A percentile compares a stretch with the other conserved stretches of the same genome.
These are phyloP conservation scores for Globisporangium barbulae DNA, from an alignment of 352 stramenopile species.

Conservation along the genomic window DNA sequence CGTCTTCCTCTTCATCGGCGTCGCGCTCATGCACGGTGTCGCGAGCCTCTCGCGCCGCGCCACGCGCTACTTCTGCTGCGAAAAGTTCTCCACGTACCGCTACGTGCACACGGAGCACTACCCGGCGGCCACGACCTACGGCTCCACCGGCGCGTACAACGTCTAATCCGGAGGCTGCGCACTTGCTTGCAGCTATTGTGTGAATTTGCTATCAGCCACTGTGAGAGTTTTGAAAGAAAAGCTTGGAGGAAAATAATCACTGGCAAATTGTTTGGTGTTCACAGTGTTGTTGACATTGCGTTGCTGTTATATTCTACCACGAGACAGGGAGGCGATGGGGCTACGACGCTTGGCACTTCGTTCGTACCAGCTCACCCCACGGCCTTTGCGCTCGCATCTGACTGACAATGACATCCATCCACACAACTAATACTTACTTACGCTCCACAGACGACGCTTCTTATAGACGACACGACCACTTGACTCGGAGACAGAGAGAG, in stretches of 20 bases:
- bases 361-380: constrained; percentile 11
- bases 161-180: background rate
- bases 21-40: constrained; percentile 51
- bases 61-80: constrained; percentile 69
- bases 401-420: background rate
- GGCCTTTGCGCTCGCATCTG: background rate
- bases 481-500: background rate
- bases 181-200: background rate
- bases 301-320: constrained; percentile 12
- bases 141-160: constrained; percentile 23
- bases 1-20: constrained; percentile 46
- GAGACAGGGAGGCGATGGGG: background rate
- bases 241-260: background rate
- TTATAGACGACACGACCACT: constrained; percentile 2
- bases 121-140: constrained; percentile 29
- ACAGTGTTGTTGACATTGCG: constrained; percentile 2
- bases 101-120: constrained; percentile 28
- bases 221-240: background rate
- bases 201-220: background rate
- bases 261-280: constrained; percentile 1
- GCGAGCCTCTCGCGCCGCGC: constrained; percentile 38
- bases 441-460: constrained; percentile 5
- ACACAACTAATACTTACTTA: constrained; percentile 8
- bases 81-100: constrained; percentile 50
- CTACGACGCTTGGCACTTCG: constrained; percentile 11